Evolutionary conservation across 164 flowering plant genomes (phyloP).

Genomic region (Umbellularia californica): DNA sequence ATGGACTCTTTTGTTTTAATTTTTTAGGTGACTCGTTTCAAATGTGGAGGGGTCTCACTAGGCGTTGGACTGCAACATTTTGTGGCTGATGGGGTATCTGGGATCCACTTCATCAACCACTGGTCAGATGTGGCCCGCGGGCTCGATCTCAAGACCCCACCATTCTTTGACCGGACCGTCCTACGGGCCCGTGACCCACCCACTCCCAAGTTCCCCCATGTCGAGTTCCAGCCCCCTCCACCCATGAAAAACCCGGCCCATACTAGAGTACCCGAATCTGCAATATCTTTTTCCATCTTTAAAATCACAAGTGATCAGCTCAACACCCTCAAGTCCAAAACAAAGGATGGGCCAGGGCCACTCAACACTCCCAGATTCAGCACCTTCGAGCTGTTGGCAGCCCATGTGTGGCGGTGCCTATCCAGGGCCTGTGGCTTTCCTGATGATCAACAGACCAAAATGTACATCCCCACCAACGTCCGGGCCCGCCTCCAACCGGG

Average conservation of each 20-base stretch:
- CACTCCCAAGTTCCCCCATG: constrained; percentile 45
- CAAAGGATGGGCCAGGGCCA: constrained; percentile 25
- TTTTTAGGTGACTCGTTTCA: constrained; percentile 39
- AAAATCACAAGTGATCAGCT: constrained; percentile 42
- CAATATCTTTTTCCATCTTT: constrained; percentile 31
- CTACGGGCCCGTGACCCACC: constrained; percentile 58
- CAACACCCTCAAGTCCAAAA: constrained; percentile 36
- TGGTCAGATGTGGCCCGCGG: constrained; percentile 69
- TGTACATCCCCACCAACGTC: constrained; percentile 15
- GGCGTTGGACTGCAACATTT: constrained; percentile 72
- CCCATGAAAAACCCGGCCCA: constrained; percentile 20
- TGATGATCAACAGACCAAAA: constrained; percentile 14
- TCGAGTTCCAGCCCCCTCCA: constrained; percentile 63
- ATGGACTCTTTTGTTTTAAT: not conserved
- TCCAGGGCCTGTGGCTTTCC: constrained; percentile 25
- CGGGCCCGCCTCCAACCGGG: constrained; percentile 25
- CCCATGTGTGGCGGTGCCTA: constrained; percentile 38
- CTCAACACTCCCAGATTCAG: constrained; percentile 31
- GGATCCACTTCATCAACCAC: constrained; percentile 58
- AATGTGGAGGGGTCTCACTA: constrained; percentile 24
- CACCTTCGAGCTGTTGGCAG: constrained; percentile 21
- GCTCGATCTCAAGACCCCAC: constrained; percentile 40
- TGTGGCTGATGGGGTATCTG: constrained; percentile 59
- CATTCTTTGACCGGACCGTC: constrained; percentile 60
- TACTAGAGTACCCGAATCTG: constrained; percentile 7